Base-by-base conservation (phyloP, 208 protist species). In the Acanthamoeba culbertsoni region DNA sequence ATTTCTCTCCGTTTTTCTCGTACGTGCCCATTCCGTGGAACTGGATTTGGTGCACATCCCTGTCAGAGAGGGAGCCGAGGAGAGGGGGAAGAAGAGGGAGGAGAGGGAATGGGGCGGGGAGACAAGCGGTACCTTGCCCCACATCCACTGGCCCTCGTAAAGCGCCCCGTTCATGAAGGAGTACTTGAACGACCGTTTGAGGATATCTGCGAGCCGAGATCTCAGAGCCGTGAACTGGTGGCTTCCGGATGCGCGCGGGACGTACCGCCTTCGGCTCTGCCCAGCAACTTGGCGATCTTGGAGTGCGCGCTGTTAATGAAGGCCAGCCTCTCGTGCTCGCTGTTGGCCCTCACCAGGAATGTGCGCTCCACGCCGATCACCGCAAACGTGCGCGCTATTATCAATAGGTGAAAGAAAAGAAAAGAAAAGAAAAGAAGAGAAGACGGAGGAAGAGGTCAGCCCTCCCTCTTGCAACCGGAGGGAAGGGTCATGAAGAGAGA, bases 1-100 rank as follows among this genome's bases (percentile, higher is more conserved):
- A 88, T 23, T 55, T 63, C 77, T 88, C 77, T 5, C 48, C 51
- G 48, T 62, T 62, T 48, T 62, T 53, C 16, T 63, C 51, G 48
- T 63, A 88, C 28, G 77, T 88, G 42, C 77, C 77, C 51, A 63
- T 88, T 18, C 77, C 77, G 28, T 88, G 77, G 51, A 88, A 88
- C 77, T 88, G 43, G n/a, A n/a, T n/a, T n/a, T n/a, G n/a, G n/a
- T n/a, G n/a, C n/a, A n/a, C n/a, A n/a, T n/a, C n/a, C n/a, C n/a
- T n/a, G n/a, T n/a, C n/a, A n/a, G n/a, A 18, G 35, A 12, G 35
- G 2, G n/a, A 75, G 63, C 20, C 7, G 26, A 10, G 7, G 20
- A 68, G 28, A 10, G 12, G 8, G 59, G 16, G 59, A 7, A 10
- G 59, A 26, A 7, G 28, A 6, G 14, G 59, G 59, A 10, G 31